Percentiles rank a stretch among this genome's conserved stretches.
Evolutionary conservation across 1,139 yeast genomes (phyloP).

Genomic region (Hyphopichia wangnamkhiaoensis): DNA sequence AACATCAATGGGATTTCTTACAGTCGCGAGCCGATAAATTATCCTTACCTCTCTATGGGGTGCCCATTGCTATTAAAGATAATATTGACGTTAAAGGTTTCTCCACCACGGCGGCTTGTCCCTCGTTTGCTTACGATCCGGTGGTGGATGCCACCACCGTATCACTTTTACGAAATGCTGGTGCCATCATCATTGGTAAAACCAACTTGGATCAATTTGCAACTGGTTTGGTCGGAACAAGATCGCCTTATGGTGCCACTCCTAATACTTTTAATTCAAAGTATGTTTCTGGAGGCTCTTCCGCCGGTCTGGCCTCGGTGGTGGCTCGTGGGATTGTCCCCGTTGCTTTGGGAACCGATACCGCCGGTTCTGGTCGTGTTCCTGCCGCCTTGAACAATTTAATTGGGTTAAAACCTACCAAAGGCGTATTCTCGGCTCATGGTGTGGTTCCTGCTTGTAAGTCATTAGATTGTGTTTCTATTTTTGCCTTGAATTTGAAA

Average conservation of each 20-base stretch:
- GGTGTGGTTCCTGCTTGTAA: conserved; percentile 99
- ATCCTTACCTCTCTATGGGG: conserved; percentile 74
- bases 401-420: conserved; percentile 89
- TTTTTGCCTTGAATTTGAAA: conserved; percentile 70
- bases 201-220: conserved; percentile 96
- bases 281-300: conserved; percentile 92
- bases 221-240: conserved; percentile 91
- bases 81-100: conserved; percentile 86
- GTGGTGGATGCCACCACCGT: conserved; percentile 75
- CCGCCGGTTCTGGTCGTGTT: conserved; percentile 98
- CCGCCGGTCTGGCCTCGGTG: conserved; percentile 92
- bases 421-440: conserved; percentile 77
- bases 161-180: conserved; percentile 66
- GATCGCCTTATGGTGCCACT: conserved; percentile 92
- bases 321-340: conserved; percentile 91
- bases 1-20: conserved; percentile 77
- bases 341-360: conserved; percentile 87
- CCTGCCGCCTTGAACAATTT: conserved; percentile 95
- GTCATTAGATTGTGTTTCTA: conserved; percentile 88
- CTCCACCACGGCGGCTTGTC: conserved; percentile 94
- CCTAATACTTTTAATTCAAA: conserved; percentile 71
- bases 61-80: conserved; percentile 92
- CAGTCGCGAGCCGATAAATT: conserved; percentile 60
- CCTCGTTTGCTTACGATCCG: conserved; percentile 71
- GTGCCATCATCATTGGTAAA: conserved; percentile 90